Conservation (phyloP, 164 flowering plant genomes). For the Chimonanthus salicifolius region DNA sequence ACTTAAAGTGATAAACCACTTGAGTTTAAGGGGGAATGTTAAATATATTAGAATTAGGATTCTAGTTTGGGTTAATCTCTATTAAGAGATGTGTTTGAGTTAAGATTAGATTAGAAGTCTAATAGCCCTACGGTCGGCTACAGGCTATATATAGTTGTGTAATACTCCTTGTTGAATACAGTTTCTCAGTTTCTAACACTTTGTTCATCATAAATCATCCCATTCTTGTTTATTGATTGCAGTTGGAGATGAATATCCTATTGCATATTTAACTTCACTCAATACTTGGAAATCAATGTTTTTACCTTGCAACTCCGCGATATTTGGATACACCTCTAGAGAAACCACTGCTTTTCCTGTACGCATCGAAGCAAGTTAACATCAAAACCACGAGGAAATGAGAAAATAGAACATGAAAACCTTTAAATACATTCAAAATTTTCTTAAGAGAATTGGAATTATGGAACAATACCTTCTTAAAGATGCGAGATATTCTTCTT, state of each 20-base stretch:
- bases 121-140: too few species aligned
- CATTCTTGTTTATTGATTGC: not conserved
- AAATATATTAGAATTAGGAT: too few species aligned
- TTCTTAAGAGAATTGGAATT: not conserved
- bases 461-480: conserved; percentile 38
- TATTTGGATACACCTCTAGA: conserved; percentile 66
- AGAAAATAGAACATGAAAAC: too few species aligned
- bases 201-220: not conserved
- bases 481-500: conserved; percentile 56
- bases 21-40: too few species aligned
- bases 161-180: too few species aligned
- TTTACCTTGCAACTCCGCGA: conserved; percentile 55
- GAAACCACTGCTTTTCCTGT: conserved; percentile 63
- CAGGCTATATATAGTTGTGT: too few species aligned
- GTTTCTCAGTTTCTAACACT: too few species aligned
- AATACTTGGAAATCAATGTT: not conserved
- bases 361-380: not conserved
- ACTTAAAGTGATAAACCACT: too few species aligned
- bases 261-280: not conserved
- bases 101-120: too few species aligned
- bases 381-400: not conserved
- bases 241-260: not conserved
- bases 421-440: not conserved
- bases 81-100: too few species aligned
- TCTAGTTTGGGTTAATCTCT: too few species aligned